A percentile compares a stretch with the other conserved stretches of the same genome.
These are phyloP conservation scores for Oehlia diaphana DNA, from an alignment of 192 early-diverging fungal species.

Conservation along the genomic window DNA sequence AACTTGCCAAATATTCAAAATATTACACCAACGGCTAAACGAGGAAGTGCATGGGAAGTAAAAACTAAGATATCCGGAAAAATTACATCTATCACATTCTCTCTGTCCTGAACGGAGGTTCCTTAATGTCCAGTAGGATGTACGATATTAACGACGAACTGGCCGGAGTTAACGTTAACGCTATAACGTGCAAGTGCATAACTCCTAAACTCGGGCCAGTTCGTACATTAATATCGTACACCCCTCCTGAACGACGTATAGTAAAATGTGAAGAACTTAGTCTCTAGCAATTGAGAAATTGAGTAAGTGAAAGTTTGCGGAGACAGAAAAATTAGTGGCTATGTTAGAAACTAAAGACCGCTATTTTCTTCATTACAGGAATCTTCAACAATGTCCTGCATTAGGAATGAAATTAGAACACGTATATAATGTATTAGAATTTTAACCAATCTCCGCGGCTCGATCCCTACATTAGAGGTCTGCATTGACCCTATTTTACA, in stretches of 20 bases:
- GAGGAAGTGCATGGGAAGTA: too few relatives aligned
- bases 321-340: constrained; percentile 25
- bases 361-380: constrained; percentile 21
- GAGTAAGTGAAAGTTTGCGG: not conserved
- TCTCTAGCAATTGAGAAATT: not conserved
- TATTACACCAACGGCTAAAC: too few relatives aligned
- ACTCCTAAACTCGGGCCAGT: too few relatives aligned
- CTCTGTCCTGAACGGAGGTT: too few relatives aligned
- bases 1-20: too few relatives aligned
- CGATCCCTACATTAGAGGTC: not conserved
- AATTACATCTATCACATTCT: too few relatives aligned
- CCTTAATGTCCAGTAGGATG: too few relatives aligned
- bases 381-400: constrained; percentile 20
- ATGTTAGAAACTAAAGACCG: constrained; percentile 10
- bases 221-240: not conserved
- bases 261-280: constrained; percentile 16
- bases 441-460: not conserved
- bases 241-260: constrained; percentile 12
- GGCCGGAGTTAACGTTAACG: too few relatives aligned
- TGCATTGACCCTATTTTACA: too few relatives aligned
- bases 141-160: too few relatives aligned
- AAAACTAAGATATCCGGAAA: too few relatives aligned
- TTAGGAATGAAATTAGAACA: constrained; percentile 9
- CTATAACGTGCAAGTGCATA: too few relatives aligned
- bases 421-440: constrained; percentile 10